Percentiles rank a stretch among this genome's conserved stretches.
These are phyloP conservation scores for Lasiodiplodia gonubiensis DNA, from an alignment of 2,329 filamentous ascomycete genomes.

Conservation along the genomic window DNA sequence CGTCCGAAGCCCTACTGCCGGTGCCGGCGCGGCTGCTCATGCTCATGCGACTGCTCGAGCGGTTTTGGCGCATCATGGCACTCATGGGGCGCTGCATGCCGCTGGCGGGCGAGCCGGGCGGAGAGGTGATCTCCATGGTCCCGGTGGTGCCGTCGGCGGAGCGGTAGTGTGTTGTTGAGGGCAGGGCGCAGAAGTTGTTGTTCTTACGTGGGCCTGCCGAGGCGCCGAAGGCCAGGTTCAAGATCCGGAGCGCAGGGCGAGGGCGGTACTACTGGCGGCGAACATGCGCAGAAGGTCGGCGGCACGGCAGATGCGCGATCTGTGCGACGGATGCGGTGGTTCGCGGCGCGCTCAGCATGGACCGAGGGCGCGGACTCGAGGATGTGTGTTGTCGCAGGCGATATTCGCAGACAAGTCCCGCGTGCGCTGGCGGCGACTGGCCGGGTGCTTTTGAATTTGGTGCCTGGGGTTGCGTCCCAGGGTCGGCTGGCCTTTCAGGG, in stretches of 20 bases:
- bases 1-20: slow-evolving; percentile 83
- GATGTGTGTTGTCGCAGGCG: slow-evolving; percentile 12
- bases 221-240: slow-evolving; percentile 18
- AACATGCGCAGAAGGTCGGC: slow-evolving; percentile 24
- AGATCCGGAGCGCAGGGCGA: slow-evolving; percentile 23
- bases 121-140: slow-evolving; percentile 36
- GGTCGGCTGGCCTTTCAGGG: slow-evolving; percentile 21
- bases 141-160: slow-evolving; percentile 8
- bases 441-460: slow-evolving; percentile 24
- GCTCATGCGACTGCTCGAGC: slow-evolving; percentile 86
- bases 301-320: slow-evolving; percentile 28
- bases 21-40: slow-evolving; percentile 76
- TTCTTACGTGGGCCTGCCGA: slow-evolving; percentile 3
- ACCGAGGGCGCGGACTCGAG: slow-evolving; percentile 11
- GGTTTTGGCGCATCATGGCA: slow-evolving; percentile 75
- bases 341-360: slow-evolving; percentile 18
- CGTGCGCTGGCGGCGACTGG: slow-evolving; percentile 26
- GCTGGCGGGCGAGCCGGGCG: slow-evolving; percentile 46
- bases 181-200: slow-evolving; percentile 6
- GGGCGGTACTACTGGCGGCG: slow-evolving; percentile 21
- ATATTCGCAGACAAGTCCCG: slow-evolving; percentile 20
- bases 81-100: slow-evolving; percentile 73
- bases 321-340: slow-evolving; percentile 15
- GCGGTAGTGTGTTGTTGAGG: background rate
- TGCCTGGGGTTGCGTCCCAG: slow-evolving; percentile 24